These are phyloP conservation scores for Ogataea pilisensis DNA, from an alignment of 805 yeast species.

Conservation along the genomic window DNA sequence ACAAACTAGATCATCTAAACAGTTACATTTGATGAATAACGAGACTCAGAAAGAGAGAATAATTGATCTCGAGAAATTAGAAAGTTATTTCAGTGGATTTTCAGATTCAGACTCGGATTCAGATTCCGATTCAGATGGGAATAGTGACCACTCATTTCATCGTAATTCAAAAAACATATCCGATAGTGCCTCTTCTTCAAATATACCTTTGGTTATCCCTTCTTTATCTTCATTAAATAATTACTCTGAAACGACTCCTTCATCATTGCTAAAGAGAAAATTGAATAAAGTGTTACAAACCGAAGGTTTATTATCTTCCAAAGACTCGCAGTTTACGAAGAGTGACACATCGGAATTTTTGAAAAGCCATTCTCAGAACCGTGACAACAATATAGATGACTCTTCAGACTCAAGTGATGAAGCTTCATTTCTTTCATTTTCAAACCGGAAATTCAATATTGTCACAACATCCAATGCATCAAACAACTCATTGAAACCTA, in stretches of 20 bases:
- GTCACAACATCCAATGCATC: background rate
- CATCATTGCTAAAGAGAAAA: no score
- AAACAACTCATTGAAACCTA: no score
- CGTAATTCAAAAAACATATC: background rate
- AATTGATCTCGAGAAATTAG: conserved; percentile 27
- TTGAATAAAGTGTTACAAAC: no score
- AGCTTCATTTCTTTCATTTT: conserved; percentile 4
- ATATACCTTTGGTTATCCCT: background rate
- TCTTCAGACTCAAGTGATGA: conserved; percentile 6
- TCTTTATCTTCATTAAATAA: conserved; percentile 2
- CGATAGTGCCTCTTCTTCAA: background rate
- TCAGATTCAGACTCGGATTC: conserved; percentile 24
- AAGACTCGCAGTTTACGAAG: no score
- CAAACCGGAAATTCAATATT: background rate
- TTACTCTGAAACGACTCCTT: background rate
- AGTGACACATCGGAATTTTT: no score
- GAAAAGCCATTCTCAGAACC: no score
- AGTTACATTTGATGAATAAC: conserved; percentile 22
- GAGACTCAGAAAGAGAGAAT: conserved; percentile 20
- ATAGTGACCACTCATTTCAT: conserved; percentile 6
- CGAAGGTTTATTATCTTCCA: no score
- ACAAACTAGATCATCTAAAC: conserved; percentile 28
- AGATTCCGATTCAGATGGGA: conserved; percentile 7
- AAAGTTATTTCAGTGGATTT: conserved; percentile 26
- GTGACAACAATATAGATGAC: no score